Evolutionary conservation across 1,284 basidiomycete genomes (phyloP).

Genomic region (Naganishia cerealis): DNA sequence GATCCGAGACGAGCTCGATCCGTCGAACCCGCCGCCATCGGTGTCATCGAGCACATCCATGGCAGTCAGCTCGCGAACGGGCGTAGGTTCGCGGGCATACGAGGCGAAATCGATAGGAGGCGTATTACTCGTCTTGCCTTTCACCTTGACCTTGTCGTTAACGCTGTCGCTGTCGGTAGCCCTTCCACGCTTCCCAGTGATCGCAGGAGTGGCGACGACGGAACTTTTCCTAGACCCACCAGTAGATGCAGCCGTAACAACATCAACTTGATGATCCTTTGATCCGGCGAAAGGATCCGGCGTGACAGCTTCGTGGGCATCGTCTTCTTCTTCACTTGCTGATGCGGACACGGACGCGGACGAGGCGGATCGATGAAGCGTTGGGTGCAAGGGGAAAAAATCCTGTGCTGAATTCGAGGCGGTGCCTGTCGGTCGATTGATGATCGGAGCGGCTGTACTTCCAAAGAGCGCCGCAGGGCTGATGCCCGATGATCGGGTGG

Average conservation of each 20-base stretch:
- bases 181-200: conserved; percentile 3
- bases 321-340: conserved; percentile 23
- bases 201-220: background rate
- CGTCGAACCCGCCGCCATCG: conserved; percentile 5
- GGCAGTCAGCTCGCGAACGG: conserved; percentile 22
- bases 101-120: background rate
- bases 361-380: conserved; percentile 5
- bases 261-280: background rate
- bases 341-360: background rate
- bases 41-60: conserved; percentile 5
- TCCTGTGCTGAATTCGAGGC: background rate
- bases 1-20: conserved; percentile 10
- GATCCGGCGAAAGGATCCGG: conserved; percentile 1
- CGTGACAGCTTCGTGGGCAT: conserved; percentile 23
- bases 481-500: conserved; percentile 6
- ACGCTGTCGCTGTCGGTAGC: background rate
- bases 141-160: background rate
- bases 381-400: conserved; percentile 2
- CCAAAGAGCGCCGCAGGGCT: conserved; percentile 24
- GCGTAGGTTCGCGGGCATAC: background rate
- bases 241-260: background rate
- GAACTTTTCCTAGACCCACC: conserved; percentile 16
- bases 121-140: background rate
- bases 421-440: background rate
- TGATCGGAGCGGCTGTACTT: background rate